phyloP scores from a whole-genome alignment of 1,139 yeast genomes.

The Pichia sp. region DNA sequence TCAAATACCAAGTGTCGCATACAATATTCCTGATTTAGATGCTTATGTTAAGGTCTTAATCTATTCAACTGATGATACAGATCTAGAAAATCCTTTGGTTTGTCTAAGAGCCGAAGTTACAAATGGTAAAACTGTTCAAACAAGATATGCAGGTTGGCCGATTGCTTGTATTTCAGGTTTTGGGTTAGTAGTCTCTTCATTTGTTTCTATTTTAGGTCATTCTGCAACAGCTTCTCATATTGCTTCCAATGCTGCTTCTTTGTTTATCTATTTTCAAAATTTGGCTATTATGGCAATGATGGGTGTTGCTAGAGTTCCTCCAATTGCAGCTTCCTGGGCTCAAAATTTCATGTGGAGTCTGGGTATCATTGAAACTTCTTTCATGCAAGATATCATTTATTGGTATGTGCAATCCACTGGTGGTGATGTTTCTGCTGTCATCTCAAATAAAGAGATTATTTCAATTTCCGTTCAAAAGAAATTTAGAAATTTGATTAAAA shows the following conservation, averaged over 20 bases:
- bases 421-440: slow-evolving; percentile 71
- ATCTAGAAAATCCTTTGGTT: slow-evolving; percentile 49
- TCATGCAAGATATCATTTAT: slow-evolving; percentile 79
- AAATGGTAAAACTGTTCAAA: slow-evolving; percentile 92
- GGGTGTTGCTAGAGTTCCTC: slow-evolving; percentile 91
- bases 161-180: slow-evolving; percentile 87
- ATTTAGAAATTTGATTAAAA: slow-evolving; percentile 26
- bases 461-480: slow-evolving; percentile 85
- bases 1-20: slow-evolving; percentile 75
- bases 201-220: slow-evolving; percentile 82
- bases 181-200: slow-evolving; percentile 82
- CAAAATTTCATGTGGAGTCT: slow-evolving; percentile 96
- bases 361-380: slow-evolving; percentile 75
- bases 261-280: slow-evolving; percentile 89
- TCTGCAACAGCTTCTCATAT: slow-evolving; percentile 93
- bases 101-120: slow-evolving; percentile 86
- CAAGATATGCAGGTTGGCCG: slow-evolving; percentile 94
- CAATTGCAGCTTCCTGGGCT: slow-evolving; percentile 97
- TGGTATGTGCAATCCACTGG: slow-evolving; percentile 99
- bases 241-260: slow-evolving; percentile 88
- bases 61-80: slow-evolving; percentile 40
- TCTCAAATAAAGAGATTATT: slow-evolving; percentile 48
- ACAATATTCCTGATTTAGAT: slow-evolving; percentile 87
- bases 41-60: slow-evolving; percentile 79
- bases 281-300: slow-evolving; percentile 92